A percentile compares a stretch with the other conserved stretches of the same genome.
Conservation (phyloP, 768 basidiomycete species). For the Suillus lakei region DNA sequence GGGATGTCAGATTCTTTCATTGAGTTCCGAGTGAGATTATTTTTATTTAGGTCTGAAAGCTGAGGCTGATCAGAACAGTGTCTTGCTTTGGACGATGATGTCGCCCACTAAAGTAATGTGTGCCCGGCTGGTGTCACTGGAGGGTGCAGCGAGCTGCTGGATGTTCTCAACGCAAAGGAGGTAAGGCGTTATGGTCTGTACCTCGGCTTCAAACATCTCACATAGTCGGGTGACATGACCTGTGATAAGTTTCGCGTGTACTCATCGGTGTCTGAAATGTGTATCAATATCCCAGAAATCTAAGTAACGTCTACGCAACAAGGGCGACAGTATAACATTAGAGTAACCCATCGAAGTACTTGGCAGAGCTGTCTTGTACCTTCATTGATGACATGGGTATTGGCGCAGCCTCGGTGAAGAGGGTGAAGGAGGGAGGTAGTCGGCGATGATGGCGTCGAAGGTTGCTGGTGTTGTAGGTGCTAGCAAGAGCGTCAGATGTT, state of each 20-base stretch:
- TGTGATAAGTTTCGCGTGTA: neutral
- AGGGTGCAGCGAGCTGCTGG: neutral
- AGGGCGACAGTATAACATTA: conserved; percentile 17
- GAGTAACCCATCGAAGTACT: conserved; percentile 49
- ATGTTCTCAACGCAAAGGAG: neutral
- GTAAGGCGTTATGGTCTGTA: neutral
- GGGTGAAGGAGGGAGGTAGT: conserved; percentile 60
- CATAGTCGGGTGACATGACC: neutral
- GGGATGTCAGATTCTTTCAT: conserved; percentile 71
- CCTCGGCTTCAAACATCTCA: neutral
- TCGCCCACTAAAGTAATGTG: conserved; percentile 13
- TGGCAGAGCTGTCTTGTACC: conserved; percentile 27
- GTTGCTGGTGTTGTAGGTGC: conserved; percentile 48
- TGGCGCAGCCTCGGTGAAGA: conserved; percentile 19
- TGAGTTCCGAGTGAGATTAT: conserved; percentile 78
- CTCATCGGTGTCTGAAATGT: neutral
- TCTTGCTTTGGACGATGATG: conserved; percentile 35
- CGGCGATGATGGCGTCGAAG: conserved; percentile 77
- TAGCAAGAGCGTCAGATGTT: conserved; percentile 26
- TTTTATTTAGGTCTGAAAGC: neutral
- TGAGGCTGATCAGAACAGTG: conserved; percentile 29
- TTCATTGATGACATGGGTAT: conserved; percentile 11
- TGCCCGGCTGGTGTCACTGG: neutral
- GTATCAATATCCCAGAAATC: conserved; percentile 1
- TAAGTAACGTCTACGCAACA: conserved; percentile 7